Base-by-base conservation (phyloP, 2,329 filamentous ascomycete genomes). In the Aspergillus sp. region DNA sequence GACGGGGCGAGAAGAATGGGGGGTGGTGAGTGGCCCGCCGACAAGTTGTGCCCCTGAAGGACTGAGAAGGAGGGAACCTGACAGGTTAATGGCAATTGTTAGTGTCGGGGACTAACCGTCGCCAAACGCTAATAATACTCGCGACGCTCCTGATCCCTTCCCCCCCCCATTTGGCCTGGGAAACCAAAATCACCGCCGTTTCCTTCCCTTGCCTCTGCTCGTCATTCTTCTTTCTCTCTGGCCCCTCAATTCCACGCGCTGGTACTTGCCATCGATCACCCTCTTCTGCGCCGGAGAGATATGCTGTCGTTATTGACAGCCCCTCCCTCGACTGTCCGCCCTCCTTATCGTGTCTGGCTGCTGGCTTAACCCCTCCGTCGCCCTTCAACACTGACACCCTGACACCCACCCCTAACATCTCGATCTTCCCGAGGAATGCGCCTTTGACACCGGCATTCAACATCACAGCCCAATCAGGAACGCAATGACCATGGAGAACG, bases 401-500 rank as follows among this genome's bases (percentile, higher is more conserved):
- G n/a, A 53, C n/a, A 38, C 21, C 23, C n/a, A 53, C 21, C 36
- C 45, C 51, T 55, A 19, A 54, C 51, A 28, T 17, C 55, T 48
- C 48, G 30, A 52, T 28, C 47, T 41, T 53, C 45, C 36, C 36
- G 32, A 55, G 51, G 56, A 61, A 65, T 60, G 63, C 51, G 59
- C 48, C 47, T 45, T 53, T 59, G 49, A 50, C 36, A 23, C 55
- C n/a, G 39, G 36, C 23, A 45, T 28, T 25, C n/a, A 47, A 15
- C 45, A 9, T 48, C n/a, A 28, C 25, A 55, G 2, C 28, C 30
- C n/a, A 25, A 55, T 30, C 47, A 60, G 47, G 17, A 39, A 39
- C 19, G 45, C n/a, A 57, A 57, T 50, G 55, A 57, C 47, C 54
- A 75, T 75, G 69, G 68, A 72, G n/a, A 59, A 41, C 49, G 61